Evolutionary conservation across 345 rosid species (phyloP).

Genomic region (Corymbia maculata): DNA sequence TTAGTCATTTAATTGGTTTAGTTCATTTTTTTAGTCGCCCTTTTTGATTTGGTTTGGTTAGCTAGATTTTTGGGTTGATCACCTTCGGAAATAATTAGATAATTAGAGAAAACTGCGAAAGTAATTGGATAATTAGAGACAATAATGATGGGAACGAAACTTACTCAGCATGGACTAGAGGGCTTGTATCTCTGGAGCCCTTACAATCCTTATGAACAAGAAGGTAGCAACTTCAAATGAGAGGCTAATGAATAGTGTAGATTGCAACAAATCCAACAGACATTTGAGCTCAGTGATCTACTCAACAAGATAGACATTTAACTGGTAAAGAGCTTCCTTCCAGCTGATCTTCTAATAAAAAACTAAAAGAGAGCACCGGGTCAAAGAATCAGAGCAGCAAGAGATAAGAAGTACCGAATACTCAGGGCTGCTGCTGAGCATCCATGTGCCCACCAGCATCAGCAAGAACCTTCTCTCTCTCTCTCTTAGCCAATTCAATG

Average conservation of each 20-base stretch:
- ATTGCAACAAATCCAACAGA: background rate
- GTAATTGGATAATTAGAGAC: too few relatives aligned
- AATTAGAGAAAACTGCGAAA: too few relatives aligned
- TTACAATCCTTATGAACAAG: slow-evolving; percentile 29
- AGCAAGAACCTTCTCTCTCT: slow-evolving; percentile 82
- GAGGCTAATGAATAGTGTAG: background rate
- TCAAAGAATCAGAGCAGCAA: background rate
- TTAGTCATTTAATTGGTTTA: too few relatives aligned
- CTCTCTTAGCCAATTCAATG: slow-evolving; percentile 71
- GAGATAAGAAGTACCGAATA: background rate
- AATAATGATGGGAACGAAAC: too few relatives aligned
- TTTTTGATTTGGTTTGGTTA: too few relatives aligned
- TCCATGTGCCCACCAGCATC: slow-evolving; percentile 84
- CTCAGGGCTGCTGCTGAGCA: slow-evolving; percentile 64
- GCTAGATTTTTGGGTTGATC: too few relatives aligned
- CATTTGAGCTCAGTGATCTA: too few relatives aligned
- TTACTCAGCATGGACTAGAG: background rate
- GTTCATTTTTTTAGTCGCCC: too few relatives aligned
- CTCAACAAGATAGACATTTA: background rate
- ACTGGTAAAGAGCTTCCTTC: background rate
- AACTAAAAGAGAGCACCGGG: background rate
- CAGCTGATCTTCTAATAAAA: too few relatives aligned
- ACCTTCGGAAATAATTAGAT: too few relatives aligned
- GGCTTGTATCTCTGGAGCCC: slow-evolving; percentile 14
- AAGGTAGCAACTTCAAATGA: background rate